Base-by-base conservation (phyloP, 2,329 filamentous ascomycete genomes). In the Diplodia intermedia region DNA sequence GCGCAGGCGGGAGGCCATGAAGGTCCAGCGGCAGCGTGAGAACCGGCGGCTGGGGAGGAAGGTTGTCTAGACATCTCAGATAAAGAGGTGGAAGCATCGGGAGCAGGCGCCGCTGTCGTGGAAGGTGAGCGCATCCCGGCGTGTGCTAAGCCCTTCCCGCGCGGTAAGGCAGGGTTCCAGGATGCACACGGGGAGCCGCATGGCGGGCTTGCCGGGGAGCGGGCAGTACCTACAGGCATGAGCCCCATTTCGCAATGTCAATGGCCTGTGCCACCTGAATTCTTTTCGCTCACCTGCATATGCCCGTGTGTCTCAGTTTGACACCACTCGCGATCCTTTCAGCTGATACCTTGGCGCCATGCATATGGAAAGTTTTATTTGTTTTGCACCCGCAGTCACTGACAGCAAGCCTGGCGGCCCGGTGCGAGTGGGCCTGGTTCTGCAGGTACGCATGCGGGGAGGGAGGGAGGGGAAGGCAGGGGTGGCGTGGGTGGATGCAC, bases 11-110 rank as follows among this genome's bases (percentile, higher is more conserved):
- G 87, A 89, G 70, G 85, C 84, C 56, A 81, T 86, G 69, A 90
- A 90, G 79, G 82, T 85, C 69, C 84, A 86, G 75, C 79, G 88
- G 71, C 85, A 88, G 76, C 82, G 82, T 71, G 86, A 88, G 74
- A 89, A 89, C 74, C 82, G 83, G 74, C 82, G 82, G 74, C 79
- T 84, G 69, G 81, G 81, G n/a, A 76, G 77, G 68, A 68, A 66
- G n/a, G 67, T 70, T 61, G 69, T 71, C 14, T 71, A 69, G 47
- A 14, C 31, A 49, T 38, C 29, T 63, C 60, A 63, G 60, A 63
- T 63, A 63, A 52, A 63, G 60, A 65, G 62, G 23, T 26, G 49
- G 66, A 36, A 31, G 49, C 23, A 29, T 31, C 29, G 50, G 50
- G 43, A 36, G 14, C 33, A 7, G 53, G 57, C 18, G 65, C 65